Evolutionary conservation across 2,329 filamentous ascomycete genomes (phyloP).

Genomic region (Aureobasidium sp.): DNA sequence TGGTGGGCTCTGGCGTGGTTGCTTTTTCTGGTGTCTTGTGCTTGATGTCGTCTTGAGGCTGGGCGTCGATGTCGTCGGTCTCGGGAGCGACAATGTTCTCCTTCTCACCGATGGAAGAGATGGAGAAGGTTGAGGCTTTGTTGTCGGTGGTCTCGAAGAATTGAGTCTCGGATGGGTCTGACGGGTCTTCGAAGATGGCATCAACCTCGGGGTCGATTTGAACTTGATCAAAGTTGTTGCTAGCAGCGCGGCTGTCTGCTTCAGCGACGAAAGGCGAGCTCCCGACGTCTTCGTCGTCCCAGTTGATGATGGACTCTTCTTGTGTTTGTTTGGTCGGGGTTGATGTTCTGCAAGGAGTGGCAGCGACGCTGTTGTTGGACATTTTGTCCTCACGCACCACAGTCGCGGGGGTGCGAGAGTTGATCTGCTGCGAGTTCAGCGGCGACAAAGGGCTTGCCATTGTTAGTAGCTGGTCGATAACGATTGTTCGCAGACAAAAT

Average conservation of each 20-base stretch:
- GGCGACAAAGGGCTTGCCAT: slow-evolving; percentile 18
- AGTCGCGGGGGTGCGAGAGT: slow-evolving; percentile 6
- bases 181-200: slow-evolving; percentile 16
- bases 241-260: slow-evolving; percentile 30
- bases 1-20: slow-evolving; percentile 15
- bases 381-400: slow-evolving; percentile 6
- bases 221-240: slow-evolving; percentile 16
- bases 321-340: slow-evolving; percentile 13
- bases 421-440: slow-evolving; percentile 5
- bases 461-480: neutral
- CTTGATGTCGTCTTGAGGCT: slow-evolving; percentile 29
- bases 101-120: neutral
- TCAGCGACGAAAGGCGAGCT: slow-evolving; percentile 45
- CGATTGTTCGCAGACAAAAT: neutral
- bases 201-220: slow-evolving; percentile 11
- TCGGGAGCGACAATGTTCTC: slow-evolving; percentile 5
- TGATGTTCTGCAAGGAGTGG: slow-evolving; percentile 2
- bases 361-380: neutral
- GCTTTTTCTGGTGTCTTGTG: slow-evolving; percentile 17
- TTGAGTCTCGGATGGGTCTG: neutral
- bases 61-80: slow-evolving; percentile 1
- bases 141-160: slow-evolving; percentile 11
- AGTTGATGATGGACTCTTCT: slow-evolving; percentile 24
- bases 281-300: slow-evolving; percentile 34
- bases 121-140: neutral